Conservation (phyloP, 2,329 filamentous ascomycete species). For the Bisporella sp. region DNA sequence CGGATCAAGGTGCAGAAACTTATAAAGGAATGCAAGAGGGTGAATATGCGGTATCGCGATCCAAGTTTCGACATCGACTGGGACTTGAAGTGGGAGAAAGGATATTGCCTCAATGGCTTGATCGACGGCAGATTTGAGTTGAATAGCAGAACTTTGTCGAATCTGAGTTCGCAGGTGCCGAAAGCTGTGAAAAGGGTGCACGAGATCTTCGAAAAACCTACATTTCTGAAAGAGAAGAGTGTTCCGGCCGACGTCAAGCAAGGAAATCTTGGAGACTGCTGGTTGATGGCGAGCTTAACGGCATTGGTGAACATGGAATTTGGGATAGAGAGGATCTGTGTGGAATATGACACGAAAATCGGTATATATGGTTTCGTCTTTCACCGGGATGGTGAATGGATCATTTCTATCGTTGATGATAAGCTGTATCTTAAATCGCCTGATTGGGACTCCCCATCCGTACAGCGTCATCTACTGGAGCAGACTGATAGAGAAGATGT, state of each 20-base stretch:
- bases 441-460: conserved; percentile 71
- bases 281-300: conserved; percentile 75
- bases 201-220: conserved; percentile 71
- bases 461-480: conserved; percentile 67
- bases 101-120: conserved; percentile 27
- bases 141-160: conserved; percentile 35
- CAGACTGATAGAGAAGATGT: conserved; percentile 69
- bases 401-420: conserved; percentile 85
- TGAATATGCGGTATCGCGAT: conserved; percentile 81
- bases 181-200: conserved; percentile 70
- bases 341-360: conserved; percentile 65
- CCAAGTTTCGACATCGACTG: conserved; percentile 64
- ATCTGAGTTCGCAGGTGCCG: conserved; percentile 47
- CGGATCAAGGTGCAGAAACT: conserved; percentile 55
- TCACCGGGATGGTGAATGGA: conserved; percentile 83
- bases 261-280: conserved; percentile 75
- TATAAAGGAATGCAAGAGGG: conserved; percentile 57
- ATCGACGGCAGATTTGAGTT: conserved; percentile 41
- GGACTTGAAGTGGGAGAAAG: conserved; percentile 42
- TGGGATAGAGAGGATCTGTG: conserved; percentile 66
- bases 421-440: conserved; percentile 80
- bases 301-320: conserved; percentile 68
- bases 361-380: conserved; percentile 91
- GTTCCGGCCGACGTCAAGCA: conserved; percentile 75
- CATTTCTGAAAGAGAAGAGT: conserved; percentile 73